Evolutionary conservation across 1,284 basidiomycete species (phyloP).

Genomic region (Trichosporon sp.): DNA sequence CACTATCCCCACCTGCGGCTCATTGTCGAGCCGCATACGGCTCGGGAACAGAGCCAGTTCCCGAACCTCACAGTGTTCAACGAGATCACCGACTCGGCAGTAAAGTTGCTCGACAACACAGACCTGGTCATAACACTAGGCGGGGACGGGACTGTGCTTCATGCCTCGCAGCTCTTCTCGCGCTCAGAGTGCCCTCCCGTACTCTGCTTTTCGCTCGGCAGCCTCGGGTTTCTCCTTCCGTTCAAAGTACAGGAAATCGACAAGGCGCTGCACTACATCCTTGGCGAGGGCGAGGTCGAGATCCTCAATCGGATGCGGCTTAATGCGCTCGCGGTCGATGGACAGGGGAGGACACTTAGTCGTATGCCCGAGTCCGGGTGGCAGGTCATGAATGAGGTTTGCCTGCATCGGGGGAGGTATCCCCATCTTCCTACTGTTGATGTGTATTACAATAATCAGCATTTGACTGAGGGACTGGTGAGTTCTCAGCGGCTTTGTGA

Average conservation of each 20-base stretch:
- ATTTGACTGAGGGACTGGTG: constrained; percentile 91
- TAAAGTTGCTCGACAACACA: constrained; percentile 42
- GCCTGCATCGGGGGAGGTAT: constrained; percentile 82
- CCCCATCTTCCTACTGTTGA: constrained; percentile 92
- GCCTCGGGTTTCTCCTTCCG: constrained; percentile 85
- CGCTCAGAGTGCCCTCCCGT: constrained; percentile 83
- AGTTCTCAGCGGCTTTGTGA: constrained; percentile 43
- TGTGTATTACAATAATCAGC: constrained; percentile 89
- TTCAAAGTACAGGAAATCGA: constrained; percentile 59
- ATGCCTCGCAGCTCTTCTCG: constrained; percentile 87
- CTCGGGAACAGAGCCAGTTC: constrained; percentile 32
- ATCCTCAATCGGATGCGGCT: constrained; percentile 82
- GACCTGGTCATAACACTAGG: constrained; percentile 88
- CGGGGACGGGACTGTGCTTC: constrained; percentile 92
- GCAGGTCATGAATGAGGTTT: constrained; percentile 97
- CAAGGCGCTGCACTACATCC: constrained; percentile 69
- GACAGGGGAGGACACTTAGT: constrained; percentile 56
- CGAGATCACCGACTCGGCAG: background rate
- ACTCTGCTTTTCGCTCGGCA: constrained; percentile 92
- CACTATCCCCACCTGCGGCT: constrained; percentile 30
- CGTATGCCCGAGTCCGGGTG: constrained; percentile 53
- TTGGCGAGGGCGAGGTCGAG: constrained; percentile 44
- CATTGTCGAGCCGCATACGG: constrained; percentile 41
- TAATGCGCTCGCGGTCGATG: constrained; percentile 67
- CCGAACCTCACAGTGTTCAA: constrained; percentile 18